Evolutionary conservation across 2,329 filamentous ascomycete genomes (phyloP), one percentile per base, ranked within the genome.

Genomic region (Tolypocladium capitatum): DNA sequence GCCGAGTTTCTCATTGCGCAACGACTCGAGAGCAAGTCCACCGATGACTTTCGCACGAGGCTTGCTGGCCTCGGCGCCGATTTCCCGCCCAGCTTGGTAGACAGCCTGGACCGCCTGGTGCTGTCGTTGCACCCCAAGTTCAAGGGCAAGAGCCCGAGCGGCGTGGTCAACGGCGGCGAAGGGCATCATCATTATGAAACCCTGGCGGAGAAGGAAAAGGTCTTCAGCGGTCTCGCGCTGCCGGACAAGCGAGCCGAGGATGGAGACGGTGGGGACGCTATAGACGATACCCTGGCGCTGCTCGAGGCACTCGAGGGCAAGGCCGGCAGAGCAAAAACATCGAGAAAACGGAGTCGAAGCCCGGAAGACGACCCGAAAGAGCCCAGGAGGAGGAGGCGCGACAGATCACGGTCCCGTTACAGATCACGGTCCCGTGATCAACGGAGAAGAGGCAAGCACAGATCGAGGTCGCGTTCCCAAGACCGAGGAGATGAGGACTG

Each of bases 1-100:
- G 90, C 92, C 56, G 92, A 98, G 67, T 98, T 95, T 62, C 81
- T 98, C 59, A 95, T 98, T 61, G 86, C 86, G 52, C 85, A 95
- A 63, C 87, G 94, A 58, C 68, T 84, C 63, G 79, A 90, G 75
- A 85, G 81, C 69, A 75, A 73, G 46, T 76, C 76, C 28, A 72
- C 86, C 48, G 66, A 75, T 46, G 81, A 85, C 28, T 98, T 97
- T 70, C 85, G 85, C 68, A 71, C 73, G 55, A 80, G 80, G 60
- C 74, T 97, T 55, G 78, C 83, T 55, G 78, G 74, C 30, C 81
- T 94, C 66, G 86, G 85, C 48, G 86, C 84, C 52, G 89, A 78
- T 27, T 94, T 96, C 54, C 88, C 90, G 0, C 76, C 80, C 48
- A 95, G 86, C 68, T 70, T 98, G 57, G 76, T 95, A 48, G 87